Evolutionary conservation across 495 filamentous ascomycete species (phyloP).

Genomic region (Hypoxylon rickii): DNA sequence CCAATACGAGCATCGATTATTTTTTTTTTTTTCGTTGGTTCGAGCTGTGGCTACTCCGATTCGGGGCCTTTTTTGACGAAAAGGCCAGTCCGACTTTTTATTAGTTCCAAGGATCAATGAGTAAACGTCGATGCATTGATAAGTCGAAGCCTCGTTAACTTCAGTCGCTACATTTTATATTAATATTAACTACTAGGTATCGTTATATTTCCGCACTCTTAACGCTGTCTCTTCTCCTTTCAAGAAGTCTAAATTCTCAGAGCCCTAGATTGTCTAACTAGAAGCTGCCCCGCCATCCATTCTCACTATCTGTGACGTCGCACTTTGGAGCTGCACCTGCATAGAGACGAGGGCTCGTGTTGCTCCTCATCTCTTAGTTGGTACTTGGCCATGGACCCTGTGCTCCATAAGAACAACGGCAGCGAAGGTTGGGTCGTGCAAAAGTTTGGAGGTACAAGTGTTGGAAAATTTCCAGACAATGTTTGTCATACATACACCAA

Average conservation of each 20-base stretch:
- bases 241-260: background rate
- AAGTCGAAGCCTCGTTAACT: background rate
- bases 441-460: slow-evolving; percentile 81
- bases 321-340: slow-evolving; percentile 1
- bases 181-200: background rate
- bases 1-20: slow-evolving; percentile 6
- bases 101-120: background rate
- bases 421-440: slow-evolving; percentile 73
- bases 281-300: slow-evolving; percentile 24
- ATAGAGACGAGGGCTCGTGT: background rate
- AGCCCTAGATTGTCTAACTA: background rate
- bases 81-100: slow-evolving; percentile 19
- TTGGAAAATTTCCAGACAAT: slow-evolving; percentile 47
- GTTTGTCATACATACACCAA: slow-evolving; percentile 27
- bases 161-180: background rate
- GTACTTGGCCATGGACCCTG: slow-evolving; percentile 24
- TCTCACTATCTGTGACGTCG: slow-evolving; percentile 2
- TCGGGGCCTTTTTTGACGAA: slow-evolving; percentile 28
- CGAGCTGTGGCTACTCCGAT: slow-evolving; percentile 34
- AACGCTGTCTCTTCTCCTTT: background rate
- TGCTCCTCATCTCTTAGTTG: background rate
- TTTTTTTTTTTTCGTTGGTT: slow-evolving; percentile 16
- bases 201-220: background rate
- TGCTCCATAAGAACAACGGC: slow-evolving; percentile 40
- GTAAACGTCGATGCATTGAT: too few species aligned